These are phyloP conservation scores for Suillus decipiens DNA, from an alignment of 768 basidiomycete species.

Conservation along the genomic window DNA sequence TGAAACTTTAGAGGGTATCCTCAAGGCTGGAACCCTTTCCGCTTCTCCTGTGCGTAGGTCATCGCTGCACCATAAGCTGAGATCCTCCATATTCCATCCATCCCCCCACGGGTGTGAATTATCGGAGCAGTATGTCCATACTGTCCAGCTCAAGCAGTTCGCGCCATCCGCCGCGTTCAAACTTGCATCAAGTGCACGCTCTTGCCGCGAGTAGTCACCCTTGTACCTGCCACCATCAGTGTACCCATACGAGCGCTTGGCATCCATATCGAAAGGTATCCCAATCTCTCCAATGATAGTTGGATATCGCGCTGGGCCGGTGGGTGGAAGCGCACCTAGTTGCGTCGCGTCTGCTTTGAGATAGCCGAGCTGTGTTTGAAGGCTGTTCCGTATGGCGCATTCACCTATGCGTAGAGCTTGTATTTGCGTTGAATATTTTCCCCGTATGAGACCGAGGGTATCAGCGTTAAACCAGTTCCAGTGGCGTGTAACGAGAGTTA, in stretches of 20 bases:
- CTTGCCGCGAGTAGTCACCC: slow-evolving; percentile 78
- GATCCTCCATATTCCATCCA: slow-evolving; percentile 95
- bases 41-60: slow-evolving; percentile 46
- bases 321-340: slow-evolving; percentile 41
- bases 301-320: slow-evolving; percentile 51
- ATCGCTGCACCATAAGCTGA: slow-evolving; percentile 84
- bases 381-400: slow-evolving; percentile 71
- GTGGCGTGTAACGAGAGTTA: slow-evolving; percentile 89
- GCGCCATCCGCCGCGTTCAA: slow-evolving; percentile 75
- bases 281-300: slow-evolving; percentile 97
- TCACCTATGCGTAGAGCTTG: slow-evolving; percentile 85
- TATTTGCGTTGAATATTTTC: slow-evolving; percentile 68
- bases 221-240: slow-evolving; percentile 63
- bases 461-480: slow-evolving; percentile 98
- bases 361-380: slow-evolving; percentile 84
- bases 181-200: slow-evolving; percentile 86
- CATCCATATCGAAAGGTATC: slow-evolving; percentile 93
- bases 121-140: slow-evolving; percentile 89
- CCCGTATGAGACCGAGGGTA: slow-evolving; percentile 87
- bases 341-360: slow-evolving; percentile 73
- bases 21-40: background rate
- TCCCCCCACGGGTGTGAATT: slow-evolving; percentile 90
- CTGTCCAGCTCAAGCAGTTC: slow-evolving; percentile 75
- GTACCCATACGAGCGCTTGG: slow-evolving; percentile 81
- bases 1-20: background rate